Percentiles rank a stretch among this genome's conserved stretches.
These are phyloP conservation scores for Cryomyces minteri DNA, from an alignment of 495 filamentous ascomycete species.

Conservation along the genomic window DNA sequence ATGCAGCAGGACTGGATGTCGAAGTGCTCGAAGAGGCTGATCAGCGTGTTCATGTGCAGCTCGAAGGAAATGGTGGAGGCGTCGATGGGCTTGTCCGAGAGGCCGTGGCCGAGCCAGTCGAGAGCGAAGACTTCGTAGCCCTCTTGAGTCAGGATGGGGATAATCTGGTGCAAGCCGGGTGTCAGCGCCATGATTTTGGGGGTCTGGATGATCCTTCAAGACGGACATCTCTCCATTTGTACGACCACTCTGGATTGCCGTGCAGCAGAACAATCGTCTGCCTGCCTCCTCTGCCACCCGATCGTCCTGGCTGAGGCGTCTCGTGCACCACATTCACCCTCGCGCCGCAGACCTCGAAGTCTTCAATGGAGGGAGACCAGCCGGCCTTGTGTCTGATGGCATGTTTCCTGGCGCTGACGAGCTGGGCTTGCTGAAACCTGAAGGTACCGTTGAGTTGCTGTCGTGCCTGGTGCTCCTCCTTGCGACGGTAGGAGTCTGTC, in stretches of 20 bases:
- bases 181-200: not conserved
- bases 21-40: not conserved
- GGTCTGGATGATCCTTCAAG: not conserved
- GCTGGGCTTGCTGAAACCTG: not conserved
- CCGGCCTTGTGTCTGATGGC: not conserved
- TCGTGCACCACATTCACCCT: not conserved
- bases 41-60: not conserved
- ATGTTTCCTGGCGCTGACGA: not conserved
- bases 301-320: not conserved
- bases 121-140: slow-evolving; percentile 2
- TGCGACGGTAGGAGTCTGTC: not conserved
- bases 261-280: slow-evolving; percentile 1
- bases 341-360: not conserved
- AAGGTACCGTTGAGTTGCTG: not conserved
- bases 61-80: not conserved
- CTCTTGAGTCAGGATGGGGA: not conserved
- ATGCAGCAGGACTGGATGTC: not conserved
- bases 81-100: not conserved
- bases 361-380: not conserved
- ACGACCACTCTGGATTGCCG: slow-evolving; percentile 1
- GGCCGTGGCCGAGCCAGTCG: not conserved
- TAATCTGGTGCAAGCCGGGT: not conserved
- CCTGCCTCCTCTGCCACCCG: not conserved
- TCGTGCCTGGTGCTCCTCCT: not conserved
- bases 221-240: not conserved